Evolutionary conservation across 2,329 filamentous ascomycete species (phyloP), one percentile per base, ranked within the genome.

Genomic region (Talaromyces albobiverticillius): DNA sequence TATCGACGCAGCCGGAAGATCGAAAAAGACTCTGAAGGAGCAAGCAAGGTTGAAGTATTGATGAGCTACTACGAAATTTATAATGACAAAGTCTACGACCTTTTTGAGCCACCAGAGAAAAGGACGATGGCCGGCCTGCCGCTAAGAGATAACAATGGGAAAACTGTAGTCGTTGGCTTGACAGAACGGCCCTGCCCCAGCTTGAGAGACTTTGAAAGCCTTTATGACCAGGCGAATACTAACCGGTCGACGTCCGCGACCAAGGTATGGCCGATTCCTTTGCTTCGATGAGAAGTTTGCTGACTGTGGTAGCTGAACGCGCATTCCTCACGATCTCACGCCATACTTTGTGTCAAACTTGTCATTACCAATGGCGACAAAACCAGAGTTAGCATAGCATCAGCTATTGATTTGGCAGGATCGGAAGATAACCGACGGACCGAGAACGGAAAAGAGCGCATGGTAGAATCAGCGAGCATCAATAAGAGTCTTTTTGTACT

Each of bases 31-130:
- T 82, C 85, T 2, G 78, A 80, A 4, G 89, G 86, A 10, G 77
- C 84, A 49, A 92, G 86, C 0, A 79, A 76, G 2, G 89, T 95
- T 20, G 77, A 83, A 8, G 89, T 96, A 14, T 79, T 84, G 11
- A 80, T 96, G 65, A 92, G 89, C 25, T 96, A 96, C 74, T 96
- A 95, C 74, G 92, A 96, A 70, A 96, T 96, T 61, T 96, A 96
- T 74, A 96, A 95, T 70, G 92, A 96, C 76, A 93, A 93, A 68
- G 91, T 96, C 18, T 96, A 87, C 65, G 92, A 96, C 68, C 77
- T 96, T 29, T 90, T 96, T 61, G 89, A 96, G 68, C 79, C 90
- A 0, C 88, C 86, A 0, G 92, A 96, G 70, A 95, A 91, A 76
- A 87, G 94, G 48, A 91, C 88, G 0, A 78, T 89, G 1, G 82